phyloP scores from a whole-genome alignment of 192 early-diverging fungal species.

The Linnemannia schmuckeri region DNA sequence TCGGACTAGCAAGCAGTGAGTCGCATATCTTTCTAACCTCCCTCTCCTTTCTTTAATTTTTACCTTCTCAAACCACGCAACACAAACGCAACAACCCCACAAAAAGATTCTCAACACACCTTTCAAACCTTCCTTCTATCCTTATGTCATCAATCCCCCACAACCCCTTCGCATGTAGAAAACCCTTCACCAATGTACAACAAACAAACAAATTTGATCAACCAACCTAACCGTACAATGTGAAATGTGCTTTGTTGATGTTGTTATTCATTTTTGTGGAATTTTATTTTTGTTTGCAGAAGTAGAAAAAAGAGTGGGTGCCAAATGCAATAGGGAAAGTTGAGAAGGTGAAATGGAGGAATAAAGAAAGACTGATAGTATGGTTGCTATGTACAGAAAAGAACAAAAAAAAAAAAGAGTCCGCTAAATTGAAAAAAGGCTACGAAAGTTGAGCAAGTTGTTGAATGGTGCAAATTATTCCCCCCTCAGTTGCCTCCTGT shows the following conservation, averaged over 20 bases:
- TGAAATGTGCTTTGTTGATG: too few relatives aligned
- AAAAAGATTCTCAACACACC: not conserved
- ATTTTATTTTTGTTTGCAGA: not conserved
- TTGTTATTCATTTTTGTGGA: not conserved
- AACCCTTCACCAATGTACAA: not conserved
- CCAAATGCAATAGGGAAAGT: not conserved
- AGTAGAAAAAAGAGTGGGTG: not conserved
- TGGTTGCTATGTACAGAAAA: too few relatives aligned
- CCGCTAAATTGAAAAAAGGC: not conserved
- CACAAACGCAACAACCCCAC: not conserved
- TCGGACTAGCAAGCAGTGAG: not conserved
- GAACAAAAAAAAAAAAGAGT: too few relatives aligned
- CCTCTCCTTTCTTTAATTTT: not conserved
- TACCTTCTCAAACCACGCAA: not conserved
- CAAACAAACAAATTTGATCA: not conserved
- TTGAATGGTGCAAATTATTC: not conserved
- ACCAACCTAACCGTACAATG: too few relatives aligned
- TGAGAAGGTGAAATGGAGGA: not conserved
- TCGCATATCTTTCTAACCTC: not conserved
- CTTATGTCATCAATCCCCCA: not conserved
- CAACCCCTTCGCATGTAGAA: not conserved
- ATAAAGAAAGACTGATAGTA: not conserved
- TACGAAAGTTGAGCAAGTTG: not conserved
- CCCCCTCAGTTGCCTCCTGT: not conserved
- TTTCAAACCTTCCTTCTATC: not conserved